Conservation (phyloP, 331 rosid genomes). For the Spiraea crenata region DNA sequence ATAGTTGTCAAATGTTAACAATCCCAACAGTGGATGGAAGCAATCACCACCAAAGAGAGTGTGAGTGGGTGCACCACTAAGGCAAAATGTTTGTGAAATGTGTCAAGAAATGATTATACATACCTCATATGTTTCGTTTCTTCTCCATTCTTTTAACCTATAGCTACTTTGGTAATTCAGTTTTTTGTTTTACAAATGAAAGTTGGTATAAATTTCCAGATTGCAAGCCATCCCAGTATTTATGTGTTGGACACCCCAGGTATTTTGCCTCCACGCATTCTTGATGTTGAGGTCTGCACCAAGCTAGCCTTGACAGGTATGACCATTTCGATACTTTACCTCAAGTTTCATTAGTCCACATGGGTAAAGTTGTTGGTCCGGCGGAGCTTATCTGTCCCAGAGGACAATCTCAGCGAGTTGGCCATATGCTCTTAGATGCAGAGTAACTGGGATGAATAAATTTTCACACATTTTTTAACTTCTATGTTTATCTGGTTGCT, state of each 20-base stretch:
- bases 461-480: not conserved
- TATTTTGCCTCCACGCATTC: slow-evolving; percentile 61
- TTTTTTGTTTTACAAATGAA: slow-evolving; percentile 3
- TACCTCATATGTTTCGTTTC: not conserved
- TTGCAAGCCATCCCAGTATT: slow-evolving; percentile 90
- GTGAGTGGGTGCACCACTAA: not conserved
- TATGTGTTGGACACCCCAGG: slow-evolving; percentile 88
- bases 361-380: not conserved
- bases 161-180: not conserved
- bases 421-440: not conserved
- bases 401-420: not conserved
- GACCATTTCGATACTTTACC: not conserved
- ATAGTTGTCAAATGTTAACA: not conserved
- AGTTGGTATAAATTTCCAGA: slow-evolving; percentile 42
- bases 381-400: not conserved
- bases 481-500: slow-evolving; percentile 16
- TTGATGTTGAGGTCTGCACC: slow-evolving; percentile 47
- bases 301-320: slow-evolving; percentile 85
- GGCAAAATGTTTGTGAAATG: not conserved
- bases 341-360: slow-evolving; percentile 11
- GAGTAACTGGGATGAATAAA: not conserved
- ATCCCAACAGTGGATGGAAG: not conserved
- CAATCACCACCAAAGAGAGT: not conserved
- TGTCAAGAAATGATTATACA: not conserved
- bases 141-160: not conserved